Evolutionary conservation across 2,329 filamentous ascomycete genomes (phyloP), one percentile per base, ranked within the genome.

Genomic region (Thelonectria olida): DNA sequence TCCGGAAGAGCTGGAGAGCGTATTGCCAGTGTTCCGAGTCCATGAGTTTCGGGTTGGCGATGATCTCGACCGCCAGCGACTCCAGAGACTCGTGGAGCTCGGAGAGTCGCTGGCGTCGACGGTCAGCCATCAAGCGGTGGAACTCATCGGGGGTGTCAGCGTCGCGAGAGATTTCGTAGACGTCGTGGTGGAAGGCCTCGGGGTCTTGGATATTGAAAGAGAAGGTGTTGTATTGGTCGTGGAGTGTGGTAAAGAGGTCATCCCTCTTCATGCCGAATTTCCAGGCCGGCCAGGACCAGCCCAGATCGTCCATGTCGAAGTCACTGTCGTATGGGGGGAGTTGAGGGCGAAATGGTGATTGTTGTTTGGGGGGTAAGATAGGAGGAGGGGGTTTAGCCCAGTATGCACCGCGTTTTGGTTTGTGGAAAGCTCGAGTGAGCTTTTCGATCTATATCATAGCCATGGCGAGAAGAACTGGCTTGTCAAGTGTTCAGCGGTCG

Each of bases 181-280:
- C 85, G 71, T 88, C 85, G 73, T 86, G 84, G 72, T 88, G 84
- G 63, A 88, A 88, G 53, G 85, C 85, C 63, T 86, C 83, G 65
- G 84, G 82, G 74, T 88, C 85, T 70, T 87, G 85, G 27, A 88
- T 82, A 45, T 81, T 78, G 52, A 82, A 83, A 51, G 82, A 76
- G 54, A 87, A 77, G 48, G 85, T 88, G 75, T 88, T 88, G 76
- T 87, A 88, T 72, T 84, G 82, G 65, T 86, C 82, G 68, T 88
- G 84, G 12, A 88, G 81, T 53, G 81, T 84, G 54, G 82, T 84
- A 72, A 83, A 83, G 74, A 88, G 82, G 69, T 87, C 85, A 58
- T 83, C 81, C 72, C 81, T 81, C 80, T 85, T 86, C 81, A 88
- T 82, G 71, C 84, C 85, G 78, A 88, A 88, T 74, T 88, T 88